phyloP scores from a whole-genome alignment of 768 basidiomycete species.

The Agrocybe chaxingu region DNA sequence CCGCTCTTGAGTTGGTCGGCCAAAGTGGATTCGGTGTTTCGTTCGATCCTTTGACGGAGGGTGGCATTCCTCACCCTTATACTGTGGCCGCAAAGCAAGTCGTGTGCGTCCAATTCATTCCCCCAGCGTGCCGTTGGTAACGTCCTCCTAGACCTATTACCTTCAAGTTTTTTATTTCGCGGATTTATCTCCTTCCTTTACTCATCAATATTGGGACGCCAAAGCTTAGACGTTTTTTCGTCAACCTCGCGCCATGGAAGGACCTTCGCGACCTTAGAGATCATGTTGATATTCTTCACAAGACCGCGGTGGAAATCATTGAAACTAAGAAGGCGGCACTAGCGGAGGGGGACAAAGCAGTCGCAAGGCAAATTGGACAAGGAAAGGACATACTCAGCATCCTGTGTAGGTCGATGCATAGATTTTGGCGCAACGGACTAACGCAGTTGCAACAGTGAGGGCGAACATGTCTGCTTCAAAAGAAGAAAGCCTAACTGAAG shows the following conservation, averaged over 20 bases:
- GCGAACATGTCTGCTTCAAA: constrained; percentile 33
- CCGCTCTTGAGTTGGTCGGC: constrained; percentile 46
- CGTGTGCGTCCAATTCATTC: constrained; percentile 17
- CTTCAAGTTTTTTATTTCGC: constrained; percentile 15
- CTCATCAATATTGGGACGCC: constrained; percentile 25
- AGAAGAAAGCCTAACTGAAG: constrained; percentile 27
- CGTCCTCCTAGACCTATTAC: constrained; percentile 11
- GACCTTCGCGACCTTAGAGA: constrained; percentile 26
- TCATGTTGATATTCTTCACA: constrained; percentile 32
- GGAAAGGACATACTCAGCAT: constrained; percentile 48
- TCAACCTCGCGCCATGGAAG: constrained; percentile 28
- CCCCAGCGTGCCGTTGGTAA: neutral
- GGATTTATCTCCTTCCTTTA: constrained; percentile 18
- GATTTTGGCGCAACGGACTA: neutral
- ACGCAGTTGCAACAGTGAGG: constrained; percentile 26
- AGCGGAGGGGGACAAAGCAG: constrained; percentile 30
- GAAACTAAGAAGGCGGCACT: constrained; percentile 33
- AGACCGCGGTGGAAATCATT: constrained; percentile 32
- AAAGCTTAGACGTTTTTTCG: constrained; percentile 27
- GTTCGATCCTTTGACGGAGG: constrained; percentile 34
- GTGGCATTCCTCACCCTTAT: constrained; percentile 26
- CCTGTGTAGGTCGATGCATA: constrained; percentile 28
- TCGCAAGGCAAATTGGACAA: constrained; percentile 28
- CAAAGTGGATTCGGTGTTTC: constrained; percentile 42
- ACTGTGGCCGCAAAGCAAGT: constrained; percentile 24